Evolutionary conservation across 345 rosid species (phyloP), one percentile per base, ranked within the genome.

Genomic region (Brassica rapa): DNA sequence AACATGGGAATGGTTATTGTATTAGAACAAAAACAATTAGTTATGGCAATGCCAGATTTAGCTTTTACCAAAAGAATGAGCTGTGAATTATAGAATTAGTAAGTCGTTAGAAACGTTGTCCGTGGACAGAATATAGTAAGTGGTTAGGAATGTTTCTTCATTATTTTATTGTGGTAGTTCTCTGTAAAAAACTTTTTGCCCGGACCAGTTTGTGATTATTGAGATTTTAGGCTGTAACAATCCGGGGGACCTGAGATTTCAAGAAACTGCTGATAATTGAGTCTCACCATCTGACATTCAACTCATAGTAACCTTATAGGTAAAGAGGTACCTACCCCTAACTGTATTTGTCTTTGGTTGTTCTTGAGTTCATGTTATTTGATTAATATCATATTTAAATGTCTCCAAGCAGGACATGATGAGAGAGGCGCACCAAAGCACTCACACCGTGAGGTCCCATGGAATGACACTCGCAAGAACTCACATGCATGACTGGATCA

Each of bases 401-500:
- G 56, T 49, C 19, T 49, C 19, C 8, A n/a, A 49, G 56, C 19
- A 49, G 56, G 8, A n/a, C 24, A 53, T 8, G 59, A 16, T 53
- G 59, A 53, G 59, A 53, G 59, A 53, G 59, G 10, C 59, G 7
- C 59, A 53, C 16, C 59, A 15, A 53, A 24, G 59, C 4, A 9
- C 59, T 16, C 59, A 53, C 59, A 53, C 59, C 0, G 4, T 53
- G 24, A 53, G 59, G 23, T 53, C 59, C 59, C 59, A 53, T 16
- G 59, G 59, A 53, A 53, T 53, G 59, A 53, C 23, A 15, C 3
- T 53, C 2, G 59, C 59, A 53, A 16, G 59, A 1, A 53, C 24
- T 53, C 59, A 53, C 59, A 53, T 16, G 59, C 59, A 53, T 16
- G 59, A 53, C 59, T 53, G 59, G 59, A 53, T 53, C 59, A 53